phyloP scores from a whole-genome alignment of 345 rosid genomes.

The Hirschfeldia incana region DNA sequence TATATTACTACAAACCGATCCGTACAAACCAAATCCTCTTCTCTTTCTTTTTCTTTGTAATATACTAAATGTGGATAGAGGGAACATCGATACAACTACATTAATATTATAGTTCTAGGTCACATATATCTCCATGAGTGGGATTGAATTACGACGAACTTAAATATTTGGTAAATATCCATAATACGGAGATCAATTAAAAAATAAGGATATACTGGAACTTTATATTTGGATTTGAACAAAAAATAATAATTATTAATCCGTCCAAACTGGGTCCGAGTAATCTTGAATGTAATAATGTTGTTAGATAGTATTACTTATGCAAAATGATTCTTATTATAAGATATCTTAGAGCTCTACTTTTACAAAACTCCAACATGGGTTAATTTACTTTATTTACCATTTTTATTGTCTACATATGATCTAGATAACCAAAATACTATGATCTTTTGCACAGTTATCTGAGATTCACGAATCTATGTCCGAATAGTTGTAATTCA shows the following conservation, averaged over 20 bases:
- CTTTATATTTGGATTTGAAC: neutral
- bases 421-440: neutral
- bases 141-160: neutral
- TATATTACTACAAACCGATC: slow-evolving; percentile 32
- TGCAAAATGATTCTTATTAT: neutral
- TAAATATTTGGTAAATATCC: neutral
- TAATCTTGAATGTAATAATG: neutral
- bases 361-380: neutral
- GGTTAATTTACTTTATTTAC: neutral
- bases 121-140: neutral
- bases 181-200: neutral
- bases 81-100: neutral
- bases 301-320: neutral
- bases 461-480: neutral
- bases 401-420: neutral
- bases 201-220: neutral
- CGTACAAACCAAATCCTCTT: slow-evolving; percentile 17
- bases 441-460: neutral
- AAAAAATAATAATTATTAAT: neutral
- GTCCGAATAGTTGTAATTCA: neutral
- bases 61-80: neutral
- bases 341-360: neutral
- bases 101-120: neutral
- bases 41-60: neutral
- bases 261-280: neutral